Percentiles rank a stretch among this genome's conserved stretches.
phyloP scores from a whole-genome alignment of 2,329 filamentous ascomycete genomes.

The Fusarium haematococcum region DNA sequence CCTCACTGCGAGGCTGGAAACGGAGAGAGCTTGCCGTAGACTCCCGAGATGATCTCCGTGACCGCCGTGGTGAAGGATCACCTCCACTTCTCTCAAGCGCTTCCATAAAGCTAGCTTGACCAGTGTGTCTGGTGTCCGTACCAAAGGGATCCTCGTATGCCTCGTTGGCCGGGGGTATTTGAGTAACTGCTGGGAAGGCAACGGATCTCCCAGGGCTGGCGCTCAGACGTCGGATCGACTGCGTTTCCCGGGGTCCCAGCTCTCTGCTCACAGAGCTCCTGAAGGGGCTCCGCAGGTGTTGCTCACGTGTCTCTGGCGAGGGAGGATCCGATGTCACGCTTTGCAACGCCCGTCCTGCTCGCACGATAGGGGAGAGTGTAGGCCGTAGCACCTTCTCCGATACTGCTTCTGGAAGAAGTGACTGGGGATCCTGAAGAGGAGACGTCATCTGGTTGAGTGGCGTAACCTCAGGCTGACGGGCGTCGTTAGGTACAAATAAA shows the following conservation, averaged over 20 bases:
- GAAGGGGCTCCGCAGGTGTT: slow-evolving; percentile 68
- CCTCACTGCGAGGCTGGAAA: slow-evolving; percentile 48
- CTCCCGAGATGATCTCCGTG: slow-evolving; percentile 33
- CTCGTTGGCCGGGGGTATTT: slow-evolving; percentile 22
- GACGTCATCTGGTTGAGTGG: slow-evolving; percentile 54
- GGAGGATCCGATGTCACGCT: slow-evolving; percentile 70
- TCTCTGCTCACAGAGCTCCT: slow-evolving; percentile 55
- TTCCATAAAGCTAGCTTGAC: slow-evolving; percentile 50
- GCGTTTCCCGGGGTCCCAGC: slow-evolving; percentile 46
- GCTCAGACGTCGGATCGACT: slow-evolving; percentile 42
- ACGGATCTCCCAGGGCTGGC: slow-evolving; percentile 46
- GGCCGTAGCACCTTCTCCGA: slow-evolving; percentile 53
- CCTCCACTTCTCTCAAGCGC: slow-evolving; percentile 45
- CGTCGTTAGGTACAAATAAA: slow-evolving; percentile 22
- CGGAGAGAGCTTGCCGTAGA: slow-evolving; percentile 51
- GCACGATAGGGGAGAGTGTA: slow-evolving; percentile 68
- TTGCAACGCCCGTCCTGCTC: slow-evolving; percentile 67
- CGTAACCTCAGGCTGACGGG: slow-evolving; percentile 46
- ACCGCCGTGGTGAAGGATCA: slow-evolving; percentile 20
- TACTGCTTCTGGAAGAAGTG: slow-evolving; percentile 44
- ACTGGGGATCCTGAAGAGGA: slow-evolving; percentile 50
- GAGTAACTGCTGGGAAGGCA: slow-evolving; percentile 20
- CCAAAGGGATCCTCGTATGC: slow-evolving; percentile 48
- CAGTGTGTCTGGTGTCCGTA: slow-evolving; percentile 39
- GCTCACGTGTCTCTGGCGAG: slow-evolving; percentile 64